Percentiles rank a stretch among this genome's conserved stretches.
Conservation (phyloP, 2,329 filamentous ascomycete species). For the Fusarium albidum region DNA sequence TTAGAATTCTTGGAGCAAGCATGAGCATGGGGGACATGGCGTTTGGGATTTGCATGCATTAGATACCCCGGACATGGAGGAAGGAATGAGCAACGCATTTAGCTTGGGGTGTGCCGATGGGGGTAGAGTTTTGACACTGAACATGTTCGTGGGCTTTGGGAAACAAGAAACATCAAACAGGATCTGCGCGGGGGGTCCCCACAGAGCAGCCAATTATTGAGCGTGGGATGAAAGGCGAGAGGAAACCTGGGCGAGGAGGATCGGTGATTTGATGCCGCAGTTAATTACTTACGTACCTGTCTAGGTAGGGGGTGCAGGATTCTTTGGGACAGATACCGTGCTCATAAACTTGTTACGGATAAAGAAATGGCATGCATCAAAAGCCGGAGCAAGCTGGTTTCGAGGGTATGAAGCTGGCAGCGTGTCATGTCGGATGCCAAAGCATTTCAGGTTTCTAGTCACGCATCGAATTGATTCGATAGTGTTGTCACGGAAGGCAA, state of each 20-base stretch:
- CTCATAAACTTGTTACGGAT: no score
- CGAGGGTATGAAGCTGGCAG: neutral
- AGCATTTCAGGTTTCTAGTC: neutral
- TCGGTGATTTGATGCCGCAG: neutral
- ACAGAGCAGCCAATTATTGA: neutral
- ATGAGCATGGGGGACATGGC: constrained; percentile 9
- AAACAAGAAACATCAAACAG: constrained; percentile 3
- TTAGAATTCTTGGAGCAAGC: constrained; percentile 5
- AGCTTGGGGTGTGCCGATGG: constrained; percentile 1
- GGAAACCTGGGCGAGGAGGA: neutral
- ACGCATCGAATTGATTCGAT: neutral
- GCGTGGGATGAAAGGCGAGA: neutral
- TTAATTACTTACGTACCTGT: no score
- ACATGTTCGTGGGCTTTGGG: constrained; percentile 11
- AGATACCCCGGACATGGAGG: constrained; percentile 14
- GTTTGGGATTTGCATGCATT: constrained; percentile 24
- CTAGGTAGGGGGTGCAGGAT: no score
- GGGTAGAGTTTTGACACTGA: constrained; percentile 5
- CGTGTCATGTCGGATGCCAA: neutral
- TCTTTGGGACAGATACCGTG: no score
- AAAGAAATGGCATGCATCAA: no score
- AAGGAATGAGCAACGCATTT: neutral
- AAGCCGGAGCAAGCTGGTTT: neutral
- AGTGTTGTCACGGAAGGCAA: neutral
- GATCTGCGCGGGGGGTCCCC: constrained; percentile 2